Percentiles rank a stretch among this genome's conserved stretches.
phyloP scores from a whole-genome alignment of 2,329 filamentous ascomycete species.

The Fusarium sp. region DNA sequence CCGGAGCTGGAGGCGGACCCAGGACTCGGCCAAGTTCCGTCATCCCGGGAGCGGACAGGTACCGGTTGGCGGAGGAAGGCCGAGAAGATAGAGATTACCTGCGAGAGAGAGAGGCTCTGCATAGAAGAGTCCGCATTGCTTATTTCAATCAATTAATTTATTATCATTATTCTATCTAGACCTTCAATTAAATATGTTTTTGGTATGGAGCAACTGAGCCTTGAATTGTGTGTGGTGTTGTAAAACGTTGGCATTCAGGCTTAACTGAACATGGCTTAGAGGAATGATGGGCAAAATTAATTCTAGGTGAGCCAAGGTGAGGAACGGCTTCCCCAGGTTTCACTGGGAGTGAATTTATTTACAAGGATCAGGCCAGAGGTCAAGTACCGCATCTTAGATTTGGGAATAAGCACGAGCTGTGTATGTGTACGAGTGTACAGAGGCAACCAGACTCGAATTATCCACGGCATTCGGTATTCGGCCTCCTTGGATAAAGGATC shows the following conservation, averaged over 20 bases:
- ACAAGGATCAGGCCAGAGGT: conserved; percentile 7
- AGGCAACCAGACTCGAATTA: not conserved
- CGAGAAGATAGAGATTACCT: conserved; percentile 25
- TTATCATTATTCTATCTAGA: not conserved
- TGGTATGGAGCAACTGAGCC: not conserved
- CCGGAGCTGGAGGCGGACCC: conserved; percentile 36
- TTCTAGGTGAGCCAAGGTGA: conserved; percentile 24
- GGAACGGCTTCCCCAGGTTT: conserved; percentile 21
- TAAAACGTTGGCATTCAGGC: not conserved
- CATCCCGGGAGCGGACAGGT: conserved; percentile 27
- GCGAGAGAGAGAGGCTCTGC: not conserved
- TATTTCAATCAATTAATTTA: not conserved
- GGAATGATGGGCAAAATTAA: not conserved
- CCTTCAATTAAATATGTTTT: not conserved
- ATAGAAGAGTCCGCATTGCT: not conserved
- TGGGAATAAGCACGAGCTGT: not conserved
- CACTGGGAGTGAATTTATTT: not conserved
- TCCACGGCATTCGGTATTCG: conserved; percentile 54
- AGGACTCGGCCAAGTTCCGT: conserved; percentile 45
- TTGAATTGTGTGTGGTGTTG: not conserved
- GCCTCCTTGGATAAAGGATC: conserved; percentile 53
- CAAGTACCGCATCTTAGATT: conserved; percentile 2
- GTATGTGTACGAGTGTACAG: not conserved
- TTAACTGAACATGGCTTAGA: not conserved
- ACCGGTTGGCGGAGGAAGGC: conserved; percentile 39